Base-by-base conservation (phyloP, 2,329 filamentous ascomycete species). In the Fusarium sp. region DNA sequence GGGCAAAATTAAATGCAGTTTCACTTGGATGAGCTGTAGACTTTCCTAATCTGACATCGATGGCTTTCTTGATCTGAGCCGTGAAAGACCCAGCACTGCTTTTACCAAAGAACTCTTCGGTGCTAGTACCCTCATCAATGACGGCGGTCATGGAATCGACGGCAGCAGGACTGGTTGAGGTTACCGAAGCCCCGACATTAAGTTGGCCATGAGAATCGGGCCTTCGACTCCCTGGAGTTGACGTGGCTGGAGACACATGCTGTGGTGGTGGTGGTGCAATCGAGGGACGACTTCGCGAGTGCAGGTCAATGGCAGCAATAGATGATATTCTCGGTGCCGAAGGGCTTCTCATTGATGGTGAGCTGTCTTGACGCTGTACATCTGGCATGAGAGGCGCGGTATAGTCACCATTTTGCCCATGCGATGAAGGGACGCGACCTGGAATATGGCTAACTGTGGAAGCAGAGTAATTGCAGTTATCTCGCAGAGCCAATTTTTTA, bases 61-160 rank as follows among this genome's bases (percentile, higher is more conserved):
- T 81, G 0, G 81, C 82, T 2, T 77, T 79, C 53, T 81, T 83
- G 41, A 84, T 83, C 56, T 84, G 82, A 3, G 78, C 78, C 28
- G 83, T 84, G 49, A 84, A 84, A 4, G 81, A 82, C 0, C 82
- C 81, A 1, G 81, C 81, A 58, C 83, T 84, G 18, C 82, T 84
- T 62, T 79, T 83, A 0, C 83, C 82, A 57, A 84, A 84, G 61
- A 82, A 84, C 19, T 83, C 82, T 16, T 81, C 77, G 1, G 77
- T 82, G 23, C 72, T 79, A 1, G 68, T 70, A 1, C 79, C 81
- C 56, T 83, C 81, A 26, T 82, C 81, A 4, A 81, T 74, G 2
- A 83, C 78, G 0, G 81, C 81, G 9, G 82, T 84, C 81, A 84
- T 84, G 4, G 82, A 83, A 63, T 83, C 78, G 5, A 79, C 81